phyloP scores from a whole-genome alignment of 306 rosid genomes.

The Gynostemma pentaphyllum region DNA sequence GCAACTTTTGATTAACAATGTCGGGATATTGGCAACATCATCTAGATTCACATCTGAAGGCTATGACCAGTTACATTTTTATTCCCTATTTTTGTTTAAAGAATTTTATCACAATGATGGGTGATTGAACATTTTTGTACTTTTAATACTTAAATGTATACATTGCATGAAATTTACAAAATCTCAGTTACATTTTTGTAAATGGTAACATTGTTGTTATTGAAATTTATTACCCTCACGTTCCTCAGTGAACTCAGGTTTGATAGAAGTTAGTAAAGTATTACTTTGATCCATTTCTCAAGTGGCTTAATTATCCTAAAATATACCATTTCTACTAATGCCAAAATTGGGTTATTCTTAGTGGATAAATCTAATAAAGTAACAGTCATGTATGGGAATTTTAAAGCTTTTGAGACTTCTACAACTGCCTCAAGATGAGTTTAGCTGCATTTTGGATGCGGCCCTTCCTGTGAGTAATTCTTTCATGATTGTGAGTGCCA shows the following conservation, averaged over 20 bases:
- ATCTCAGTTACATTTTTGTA: too few relatives aligned
- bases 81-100: constrained; percentile 5
- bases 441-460: too few relatives aligned
- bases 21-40: constrained; percentile 79
- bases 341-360: too few relatives aligned
- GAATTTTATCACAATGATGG: background rate
- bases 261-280: background rate
- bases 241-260: background rate
- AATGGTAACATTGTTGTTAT: too few relatives aligned
- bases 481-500: too few relatives aligned
- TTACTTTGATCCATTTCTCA: background rate
- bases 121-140: background rate
- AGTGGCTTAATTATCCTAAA: background rate
- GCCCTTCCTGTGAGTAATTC: too few relatives aligned
- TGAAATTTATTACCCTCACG: too few relatives aligned
- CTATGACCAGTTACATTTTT: constrained; percentile 49
- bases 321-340: too few relatives aligned
- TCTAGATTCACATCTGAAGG: constrained; percentile 55
- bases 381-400: too few relatives aligned
- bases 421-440: too few relatives aligned
- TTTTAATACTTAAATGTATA: background rate
- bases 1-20: constrained; percentile 69
- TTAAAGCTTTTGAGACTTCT: too few relatives aligned
- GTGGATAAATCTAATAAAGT: too few relatives aligned
- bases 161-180: background rate